A percentile compares a stretch with the other conserved stretches of the same genome.
phyloP scores from a whole-genome alignment of 257 asterid genomes.

The Thymus quinquecostatus region DNA sequence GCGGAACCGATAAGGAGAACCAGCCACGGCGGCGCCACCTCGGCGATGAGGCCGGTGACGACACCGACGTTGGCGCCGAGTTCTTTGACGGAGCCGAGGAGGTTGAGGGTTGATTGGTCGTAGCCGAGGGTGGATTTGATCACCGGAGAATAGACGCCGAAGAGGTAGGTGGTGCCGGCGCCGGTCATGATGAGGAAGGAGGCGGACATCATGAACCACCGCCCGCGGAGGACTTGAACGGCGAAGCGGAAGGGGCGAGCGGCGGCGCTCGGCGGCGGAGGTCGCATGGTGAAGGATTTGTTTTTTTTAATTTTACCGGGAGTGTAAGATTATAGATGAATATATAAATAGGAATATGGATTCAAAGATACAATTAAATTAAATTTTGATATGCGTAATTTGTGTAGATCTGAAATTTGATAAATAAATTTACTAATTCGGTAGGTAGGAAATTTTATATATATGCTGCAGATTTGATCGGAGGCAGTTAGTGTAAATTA shows the following conservation, averaged over 20 bases:
- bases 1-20: conserved; percentile 61
- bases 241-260: not conserved
- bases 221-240: conserved; percentile 37
- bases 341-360: too few species aligned
- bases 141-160: conserved; percentile 78
- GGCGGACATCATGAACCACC: conserved; percentile 85
- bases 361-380: too few species aligned
- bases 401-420: too few species aligned
- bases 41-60: conserved; percentile 76
- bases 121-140: conserved; percentile 67
- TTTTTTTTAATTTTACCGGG: too few species aligned
- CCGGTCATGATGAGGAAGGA: conserved; percentile 83
- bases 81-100: conserved; percentile 76
- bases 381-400: too few species aligned
- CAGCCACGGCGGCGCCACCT: conserved; percentile 78
- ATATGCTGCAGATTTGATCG: too few species aligned
- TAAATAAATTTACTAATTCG: too few species aligned
- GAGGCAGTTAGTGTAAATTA: too few species aligned
- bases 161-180: conserved; percentile 85
- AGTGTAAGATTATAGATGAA: too few species aligned
- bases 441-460: too few species aligned
- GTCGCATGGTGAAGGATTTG: too few species aligned
- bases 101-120: conserved; percentile 82
- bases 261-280: not conserved
- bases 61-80: conserved; percentile 87